phyloP scores from a whole-genome alignment of 163 green algal species.

The Chlorella variabilis region DNA sequence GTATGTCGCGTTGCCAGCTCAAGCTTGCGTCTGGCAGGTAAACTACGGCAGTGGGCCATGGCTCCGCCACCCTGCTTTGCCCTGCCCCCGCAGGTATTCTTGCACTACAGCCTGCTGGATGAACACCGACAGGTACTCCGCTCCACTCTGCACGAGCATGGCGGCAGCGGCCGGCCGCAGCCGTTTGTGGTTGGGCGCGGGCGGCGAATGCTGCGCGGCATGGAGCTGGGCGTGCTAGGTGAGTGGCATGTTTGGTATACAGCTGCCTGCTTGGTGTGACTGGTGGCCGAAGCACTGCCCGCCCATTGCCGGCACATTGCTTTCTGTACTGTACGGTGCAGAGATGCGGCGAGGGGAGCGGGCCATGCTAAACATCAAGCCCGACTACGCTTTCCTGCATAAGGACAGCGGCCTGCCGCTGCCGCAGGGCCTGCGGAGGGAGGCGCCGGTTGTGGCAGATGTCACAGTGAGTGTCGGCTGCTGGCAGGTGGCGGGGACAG shows the following conservation, averaged over 20 bases:
- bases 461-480: conserved; percentile 59
- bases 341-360: conserved; percentile 67
- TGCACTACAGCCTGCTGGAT: conserved; percentile 64
- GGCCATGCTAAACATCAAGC: conserved; percentile 68
- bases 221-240: conserved; percentile 78
- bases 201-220: conserved; percentile 60
- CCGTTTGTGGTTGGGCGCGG: conserved; percentile 73
- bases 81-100: conserved; percentile 61
- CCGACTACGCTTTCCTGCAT: conserved; percentile 74
- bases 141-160: conserved; percentile 64
- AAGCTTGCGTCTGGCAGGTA: too few species aligned
- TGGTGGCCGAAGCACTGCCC: background rate
- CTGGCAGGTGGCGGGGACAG: too few species aligned
- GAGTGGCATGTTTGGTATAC: too few species aligned
- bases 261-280: too few species aligned
- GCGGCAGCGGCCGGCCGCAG: conserved; percentile 64
- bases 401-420: conserved; percentile 66
- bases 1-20: conserved; percentile 26
- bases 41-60: too few species aligned
- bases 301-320: background rate
- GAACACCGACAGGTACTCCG: conserved; percentile 57
- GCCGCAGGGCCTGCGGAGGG: conserved; percentile 42
- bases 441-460: conserved; percentile 59
- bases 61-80: background rate
- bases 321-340: conserved; percentile 31